Evolutionary conservation across 768 basidiomycete species (phyloP).

Genomic region (Lanmaoa pseudosensibilis): DNA sequence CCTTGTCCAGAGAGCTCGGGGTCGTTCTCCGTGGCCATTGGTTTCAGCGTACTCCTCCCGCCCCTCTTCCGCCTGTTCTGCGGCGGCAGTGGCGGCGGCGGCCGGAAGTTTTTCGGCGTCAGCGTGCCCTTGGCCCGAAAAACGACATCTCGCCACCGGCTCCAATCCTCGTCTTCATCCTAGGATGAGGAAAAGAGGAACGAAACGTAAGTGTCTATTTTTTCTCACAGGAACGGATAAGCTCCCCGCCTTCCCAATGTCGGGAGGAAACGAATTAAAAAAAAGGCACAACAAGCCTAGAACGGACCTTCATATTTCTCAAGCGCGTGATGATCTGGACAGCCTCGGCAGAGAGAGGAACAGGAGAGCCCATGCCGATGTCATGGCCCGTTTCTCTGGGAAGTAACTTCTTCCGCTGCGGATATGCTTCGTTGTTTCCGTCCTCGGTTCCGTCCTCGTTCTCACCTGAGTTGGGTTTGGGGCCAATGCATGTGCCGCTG

Average conservation of each 20-base stretch:
- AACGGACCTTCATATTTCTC: slow-evolving; percentile 75
- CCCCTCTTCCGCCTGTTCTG: slow-evolving; percentile 61
- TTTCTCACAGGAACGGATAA: background rate
- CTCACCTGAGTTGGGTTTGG: background rate
- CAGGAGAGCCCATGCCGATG: slow-evolving; percentile 85
- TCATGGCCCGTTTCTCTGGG: slow-evolving; percentile 86
- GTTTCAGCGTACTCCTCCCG: slow-evolving; percentile 34
- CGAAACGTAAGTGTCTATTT: slow-evolving; percentile 2
- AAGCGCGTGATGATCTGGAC: slow-evolving; percentile 75
- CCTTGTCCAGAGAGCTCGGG: background rate
- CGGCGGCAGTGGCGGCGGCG: slow-evolving; percentile 48
- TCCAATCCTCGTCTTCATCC: slow-evolving; percentile 89
- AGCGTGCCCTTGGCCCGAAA: slow-evolving; percentile 73
- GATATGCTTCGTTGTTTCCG: background rate
- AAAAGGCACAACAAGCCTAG: background rate
- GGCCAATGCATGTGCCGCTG: background rate
- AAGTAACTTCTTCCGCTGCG: slow-evolving; percentile 48
- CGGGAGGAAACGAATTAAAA: background rate
- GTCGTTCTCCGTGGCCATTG: background rate
- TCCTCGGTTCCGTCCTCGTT: background rate
- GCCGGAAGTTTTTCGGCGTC: slow-evolving; percentile 30
- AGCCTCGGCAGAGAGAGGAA: slow-evolving; percentile 74
- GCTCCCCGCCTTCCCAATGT: background rate
- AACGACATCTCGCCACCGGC: slow-evolving; percentile 82
- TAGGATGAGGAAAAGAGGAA: slow-evolving; percentile 25